These are phyloP conservation scores for Auricularia sp. DNA, from an alignment of 768 basidiomycete genomes.

Conservation along the genomic window DNA sequence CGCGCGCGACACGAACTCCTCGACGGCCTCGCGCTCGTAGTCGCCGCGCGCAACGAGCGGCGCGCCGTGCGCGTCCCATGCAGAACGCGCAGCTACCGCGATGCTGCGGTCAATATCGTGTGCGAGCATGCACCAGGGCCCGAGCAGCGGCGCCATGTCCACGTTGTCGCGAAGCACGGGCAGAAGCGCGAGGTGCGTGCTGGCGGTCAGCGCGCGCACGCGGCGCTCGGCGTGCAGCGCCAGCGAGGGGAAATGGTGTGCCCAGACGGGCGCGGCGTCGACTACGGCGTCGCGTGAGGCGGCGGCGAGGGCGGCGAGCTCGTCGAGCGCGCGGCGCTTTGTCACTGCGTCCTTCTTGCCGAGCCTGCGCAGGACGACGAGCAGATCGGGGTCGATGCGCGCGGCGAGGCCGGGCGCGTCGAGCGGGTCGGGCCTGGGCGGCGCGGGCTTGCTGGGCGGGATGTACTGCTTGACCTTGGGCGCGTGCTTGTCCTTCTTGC, in stretches of 20 bases:
- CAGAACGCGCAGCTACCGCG: constrained; percentile 24
- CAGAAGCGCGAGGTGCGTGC: constrained; percentile 57
- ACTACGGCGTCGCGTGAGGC: constrained; percentile 44
- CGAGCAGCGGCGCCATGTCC: constrained; percentile 46
- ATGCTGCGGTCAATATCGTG: constrained; percentile 66
- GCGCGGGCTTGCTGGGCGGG: constrained; percentile 66
- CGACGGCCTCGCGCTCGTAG: constrained; percentile 26
- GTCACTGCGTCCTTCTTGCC: constrained; percentile 88
- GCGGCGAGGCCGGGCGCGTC: constrained; percentile 73
- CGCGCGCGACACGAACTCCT: constrained; percentile 43
- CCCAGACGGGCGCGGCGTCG: constrained; percentile 77
- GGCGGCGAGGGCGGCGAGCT: constrained; percentile 32
- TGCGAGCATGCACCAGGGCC: constrained; percentile 63
- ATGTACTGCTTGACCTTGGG: constrained; percentile 80
- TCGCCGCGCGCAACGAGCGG: constrained; percentile 24
- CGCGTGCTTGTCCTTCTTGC: constrained; percentile 41
- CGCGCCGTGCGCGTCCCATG: constrained; percentile 6
- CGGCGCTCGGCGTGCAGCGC: constrained; percentile 74
- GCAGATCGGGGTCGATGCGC: constrained; percentile 66
- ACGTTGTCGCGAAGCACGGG: constrained; percentile 45
- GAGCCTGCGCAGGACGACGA: constrained; percentile 70
- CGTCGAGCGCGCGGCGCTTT: constrained; percentile 75
- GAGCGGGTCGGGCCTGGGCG: constrained; percentile 72
- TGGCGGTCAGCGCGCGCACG: constrained; percentile 50
- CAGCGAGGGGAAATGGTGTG: constrained; percentile 73